Conservation (phyloP, 169 alveolate species). For the Plasmodium billcollinsi region DNA sequence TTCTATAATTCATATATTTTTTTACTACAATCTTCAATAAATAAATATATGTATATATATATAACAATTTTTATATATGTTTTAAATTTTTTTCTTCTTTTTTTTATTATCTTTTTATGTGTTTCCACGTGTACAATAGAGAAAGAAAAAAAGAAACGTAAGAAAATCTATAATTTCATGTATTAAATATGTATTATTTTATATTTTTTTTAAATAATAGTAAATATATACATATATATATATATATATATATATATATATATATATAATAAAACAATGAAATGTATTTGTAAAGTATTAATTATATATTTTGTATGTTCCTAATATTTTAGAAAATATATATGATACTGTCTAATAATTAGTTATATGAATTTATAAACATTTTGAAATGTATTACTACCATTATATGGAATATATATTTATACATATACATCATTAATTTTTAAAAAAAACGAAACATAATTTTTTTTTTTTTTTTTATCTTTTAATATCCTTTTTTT, state of each 20-base stretch:
- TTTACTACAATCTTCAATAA: no score
- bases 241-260: no score
- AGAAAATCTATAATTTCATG: background rate
- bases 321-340: conserved; percentile 1
- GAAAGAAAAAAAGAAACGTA: background rate
- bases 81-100: background rate
- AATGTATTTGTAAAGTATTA: conserved; percentile 13
- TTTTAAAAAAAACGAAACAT: background rate
- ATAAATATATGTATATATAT: background rate
- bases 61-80: background rate
- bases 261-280: background rate
- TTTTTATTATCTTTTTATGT: background rate
- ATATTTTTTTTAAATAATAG: background rate
- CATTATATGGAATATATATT: conserved; percentile 3
- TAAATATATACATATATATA: background rate
- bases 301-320: conserved; percentile 11
- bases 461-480: background rate
- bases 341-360: conserved; percentile 5
- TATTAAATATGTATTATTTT: conserved; percentile 7
- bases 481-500: background rate
- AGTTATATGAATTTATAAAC: background rate
- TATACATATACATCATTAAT: background rate
- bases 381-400: conserved; percentile 2
- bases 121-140: background rate
- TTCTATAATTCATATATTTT: background rate